Evolutionary conservation across 2,329 filamentous ascomycete genomes (phyloP).

Genomic region (Apiospora sp.): DNA sequence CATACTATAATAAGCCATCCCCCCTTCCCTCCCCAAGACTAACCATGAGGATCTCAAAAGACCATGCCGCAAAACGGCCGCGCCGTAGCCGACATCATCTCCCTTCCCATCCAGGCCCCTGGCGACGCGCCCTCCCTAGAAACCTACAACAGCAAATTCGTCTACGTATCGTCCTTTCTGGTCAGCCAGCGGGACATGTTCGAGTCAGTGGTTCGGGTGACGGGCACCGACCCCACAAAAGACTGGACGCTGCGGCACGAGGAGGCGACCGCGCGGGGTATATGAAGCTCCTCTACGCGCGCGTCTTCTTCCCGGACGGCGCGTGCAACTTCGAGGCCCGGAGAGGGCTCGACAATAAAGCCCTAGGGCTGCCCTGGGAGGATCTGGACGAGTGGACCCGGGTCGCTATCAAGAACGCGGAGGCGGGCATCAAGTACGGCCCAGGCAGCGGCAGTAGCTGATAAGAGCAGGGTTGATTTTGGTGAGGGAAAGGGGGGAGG

Average conservation of each 20-base stretch:
- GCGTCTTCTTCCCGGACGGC: constrained; percentile 58
- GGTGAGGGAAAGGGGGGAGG: too few species aligned
- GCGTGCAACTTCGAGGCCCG: constrained; percentile 51
- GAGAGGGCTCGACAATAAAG: constrained; percentile 55
- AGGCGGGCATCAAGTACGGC: constrained; percentile 34
- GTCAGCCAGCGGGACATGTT: constrained; percentile 72
- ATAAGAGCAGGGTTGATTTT: neutral
- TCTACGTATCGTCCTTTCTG: constrained; percentile 64
- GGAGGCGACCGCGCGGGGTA: constrained; percentile 53
- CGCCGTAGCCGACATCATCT: constrained; percentile 60
- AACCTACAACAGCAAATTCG: constrained; percentile 55
- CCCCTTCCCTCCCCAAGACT: neutral
- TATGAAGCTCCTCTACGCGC: constrained; percentile 60
- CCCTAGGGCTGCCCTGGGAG: constrained; percentile 65
- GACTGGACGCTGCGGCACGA: constrained; percentile 68
- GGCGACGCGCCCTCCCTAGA: constrained; percentile 48
- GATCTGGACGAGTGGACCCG: constrained; percentile 64
- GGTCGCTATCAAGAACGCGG: constrained; percentile 49
- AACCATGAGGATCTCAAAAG: constrained; percentile 22
- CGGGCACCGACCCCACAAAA: constrained; percentile 61
- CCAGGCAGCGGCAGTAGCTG: neutral
- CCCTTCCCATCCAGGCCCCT: constrained; percentile 48
- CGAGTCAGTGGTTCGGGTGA: constrained; percentile 65
- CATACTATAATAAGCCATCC: too few species aligned
- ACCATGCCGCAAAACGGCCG: constrained; percentile 47